Evolutionary conservation across 2,329 filamentous ascomycete genomes (phyloP), one percentile per base, ranked within the genome.

Genomic region (Aspergillus fumigatiaffinis): DNA sequence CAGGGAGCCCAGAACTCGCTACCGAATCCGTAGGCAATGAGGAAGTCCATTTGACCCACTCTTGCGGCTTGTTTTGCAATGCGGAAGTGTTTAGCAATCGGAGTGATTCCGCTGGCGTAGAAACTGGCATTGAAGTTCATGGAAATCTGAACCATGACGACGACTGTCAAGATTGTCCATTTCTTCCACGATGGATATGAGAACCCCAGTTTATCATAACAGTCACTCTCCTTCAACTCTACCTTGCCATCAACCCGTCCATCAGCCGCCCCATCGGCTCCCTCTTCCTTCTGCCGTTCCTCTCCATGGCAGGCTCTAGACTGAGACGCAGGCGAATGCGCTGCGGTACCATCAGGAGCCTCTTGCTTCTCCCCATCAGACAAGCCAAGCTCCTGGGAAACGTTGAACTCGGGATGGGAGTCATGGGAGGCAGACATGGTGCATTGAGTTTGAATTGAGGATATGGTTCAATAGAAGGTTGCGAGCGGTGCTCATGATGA

Each of bases 1-100:
- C 90, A 94, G 0, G 90, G 90, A 0, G 91, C 90, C 90, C 90
- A 94, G 0, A 93, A 80, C 72, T 94, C 90, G 71, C 91, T 94
- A 20, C 91, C 90, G 70, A 94, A 92, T 42, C 90, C 90, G 70
- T 95, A 94, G 1, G 86, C 74, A 51, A 94, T 81, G 32, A 95
- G 76, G 74, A 92, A 94, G 60, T 91, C 84, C 75, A 88, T 87
- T 58, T 89, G 88, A 65, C 90, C 90, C 52, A 84, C 82, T 57
- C 89, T 83, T 3, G 87, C 89, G 1, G 83, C 84, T 71, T 91
- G 88, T 9, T 78, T 77, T 62, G 85, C 87, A 60, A 93, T 86
- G 48, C 76, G 61, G 63, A 90, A 94, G 59, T 91, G 80, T 21
- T 86, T 76, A 0, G 82, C 76, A 53, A 91, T 86, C n/a, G 86